Percentiles rank a stretch among this genome's conserved stretches.
phyloP scores from a whole-genome alignment of 2,329 filamentous ascomycete species.

The Sclerotinia minor region DNA sequence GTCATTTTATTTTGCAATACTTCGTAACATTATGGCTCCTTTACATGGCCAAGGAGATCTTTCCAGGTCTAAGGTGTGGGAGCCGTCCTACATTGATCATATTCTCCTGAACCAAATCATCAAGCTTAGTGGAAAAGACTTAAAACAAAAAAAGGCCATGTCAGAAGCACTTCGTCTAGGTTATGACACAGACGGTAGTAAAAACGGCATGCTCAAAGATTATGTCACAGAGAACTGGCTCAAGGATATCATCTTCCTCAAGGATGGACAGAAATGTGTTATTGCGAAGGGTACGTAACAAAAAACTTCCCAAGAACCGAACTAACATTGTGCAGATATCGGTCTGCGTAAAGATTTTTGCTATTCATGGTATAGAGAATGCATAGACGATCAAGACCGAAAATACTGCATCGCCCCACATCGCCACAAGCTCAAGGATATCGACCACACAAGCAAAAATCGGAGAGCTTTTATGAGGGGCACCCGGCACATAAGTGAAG shows the following conservation, averaged over 20 bases:
- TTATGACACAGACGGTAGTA: neutral
- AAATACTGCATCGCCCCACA: neutral
- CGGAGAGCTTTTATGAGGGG: neutral
- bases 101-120: neutral
- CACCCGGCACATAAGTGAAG: neutral
- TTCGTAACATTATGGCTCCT: neutral
- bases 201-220: neutral
- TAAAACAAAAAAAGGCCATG: neutral
- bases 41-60: neutral
- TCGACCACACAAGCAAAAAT: neutral
- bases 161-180: no score
- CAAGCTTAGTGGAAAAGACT: neutral
- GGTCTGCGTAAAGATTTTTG: neutral
- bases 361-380: neutral
- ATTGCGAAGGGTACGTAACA: neutral
- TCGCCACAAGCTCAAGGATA: neutral
- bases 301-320: neutral
- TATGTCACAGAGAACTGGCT: neutral
- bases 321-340: neutral
- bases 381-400: neutral
- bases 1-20: no score
- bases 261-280: neutral
- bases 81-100: neutral
- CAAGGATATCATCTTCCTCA: neutral
- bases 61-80: neutral